Base-by-base conservation (phyloP, 202 grass and related monocot genomes). In the Sporobolus alterniflorus region DNA sequence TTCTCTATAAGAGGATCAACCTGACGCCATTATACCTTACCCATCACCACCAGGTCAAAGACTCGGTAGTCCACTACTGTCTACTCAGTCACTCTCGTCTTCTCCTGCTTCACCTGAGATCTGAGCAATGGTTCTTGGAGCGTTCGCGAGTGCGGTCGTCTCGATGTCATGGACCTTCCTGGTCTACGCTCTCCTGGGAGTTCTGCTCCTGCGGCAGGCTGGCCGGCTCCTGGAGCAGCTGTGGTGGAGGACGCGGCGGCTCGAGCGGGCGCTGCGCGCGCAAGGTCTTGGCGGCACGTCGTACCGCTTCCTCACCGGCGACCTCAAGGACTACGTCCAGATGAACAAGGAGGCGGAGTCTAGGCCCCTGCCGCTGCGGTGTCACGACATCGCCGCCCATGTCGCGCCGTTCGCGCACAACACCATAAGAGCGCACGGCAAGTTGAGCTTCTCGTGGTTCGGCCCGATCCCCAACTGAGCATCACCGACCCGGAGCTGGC, bases 241-340 rank as follows among this genome's bases (percentile, higher is more conserved):
- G 2, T 89, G 83, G 94, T 76, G 84, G 68, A 39, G 1, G 80
- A 90, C 90, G 13, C 68, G 80, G 86, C 76, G 85, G 20, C 74
- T 93, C 11, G 88, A 81, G 11, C 56, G 73, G 31, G 75, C 59
- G 13, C 83, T 96, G 40, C 81, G 83, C 26, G 63, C 84, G 32
- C 90, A 91, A 71, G 94, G 90, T 2, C 86, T 96, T 36, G 43
- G 30, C 0, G 90, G 90, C 64, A 91, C 86, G 11, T 13, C 60
- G 1, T 96, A 93, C 77, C 85, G 86, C 21, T 71, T 84, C 73
- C 79, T 87, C 55, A 20, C 43, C 56, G 90, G 94, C 33, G 94
- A 93, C 75, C 48, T 87, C 17, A 85, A 77, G 64, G 76, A 85
- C 33, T 28, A 25, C 29, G 49, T 6, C 41, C 79, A 88, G 49